Base-by-base conservation (phyloP, 2,329 filamentous ascomycete species). In the Zopfia rhizophila region DNA sequence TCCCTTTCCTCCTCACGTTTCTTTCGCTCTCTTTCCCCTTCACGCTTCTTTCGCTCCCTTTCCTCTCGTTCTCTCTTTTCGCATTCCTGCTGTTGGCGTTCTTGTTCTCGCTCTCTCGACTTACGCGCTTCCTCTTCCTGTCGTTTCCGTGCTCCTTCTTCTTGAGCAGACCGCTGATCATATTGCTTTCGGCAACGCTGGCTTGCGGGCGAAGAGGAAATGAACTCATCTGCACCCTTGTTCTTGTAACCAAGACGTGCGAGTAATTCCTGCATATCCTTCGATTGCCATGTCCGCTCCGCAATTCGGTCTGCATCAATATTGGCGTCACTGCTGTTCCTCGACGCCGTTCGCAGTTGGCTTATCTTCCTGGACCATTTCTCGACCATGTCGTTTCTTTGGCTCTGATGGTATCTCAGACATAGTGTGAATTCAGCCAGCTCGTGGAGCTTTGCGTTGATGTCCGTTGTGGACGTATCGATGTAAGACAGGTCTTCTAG, bases 321-420 rank as follows among this genome's bases (percentile, higher is more conserved):
- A n/a, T n/a, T 7, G 13, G 7, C 13, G 13, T 31, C 28, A 13
- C 28, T 7, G n/a, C 13, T 7, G 25, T 29, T 29, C 14, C 5
- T 12, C 12, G 32, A 36, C n/a, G 19, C 11, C 32, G 11, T 16
- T 3, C 33, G 25, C 29, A 18, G 29, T 35, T 33, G 7, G 16
- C 29, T 21, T 35, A 35, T 43, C 39, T 25, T n/a, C 39, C 19
- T 43, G 7, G 21, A 35, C 44, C 44, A 48, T 17, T 12, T 17
- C 11, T 37, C 11, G 8, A 48, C 38, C 28, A 48, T 35, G 10
- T 22, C 16, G 16, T 30, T 17, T 5, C 30, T 24, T 30, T 48
- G 44, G 17, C 29, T 32, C 25, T 48, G 44, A 16, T 48, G 44
- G 17, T 42, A 37, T 13, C 44, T 37, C 29, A 42, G 16, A 35